Conservation (phyloP, 768 basidiomycete species). For the Lenzites betulinus region DNA sequence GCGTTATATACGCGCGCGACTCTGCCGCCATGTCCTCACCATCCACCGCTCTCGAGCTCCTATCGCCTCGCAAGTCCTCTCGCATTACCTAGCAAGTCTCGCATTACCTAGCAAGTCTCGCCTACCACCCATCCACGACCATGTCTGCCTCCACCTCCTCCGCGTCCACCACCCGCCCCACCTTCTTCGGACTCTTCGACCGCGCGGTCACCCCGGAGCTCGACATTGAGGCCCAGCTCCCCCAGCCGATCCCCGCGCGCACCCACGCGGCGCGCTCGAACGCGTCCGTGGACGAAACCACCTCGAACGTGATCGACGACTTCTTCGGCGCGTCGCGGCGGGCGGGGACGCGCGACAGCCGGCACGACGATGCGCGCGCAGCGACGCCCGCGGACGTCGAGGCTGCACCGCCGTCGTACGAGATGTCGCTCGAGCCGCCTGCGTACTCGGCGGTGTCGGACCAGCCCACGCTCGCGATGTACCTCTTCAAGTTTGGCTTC, state of each 20-base stretch:
- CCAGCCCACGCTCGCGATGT: constrained; percentile 47
- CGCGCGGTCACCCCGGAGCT: not conserved
- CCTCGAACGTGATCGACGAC: constrained; percentile 26
- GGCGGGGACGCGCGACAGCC: constrained; percentile 33
- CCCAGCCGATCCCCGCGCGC: constrained; percentile 2
- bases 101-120: constrained; percentile 1
- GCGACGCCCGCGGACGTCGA: constrained; percentile 18
- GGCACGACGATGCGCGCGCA: constrained; percentile 31
- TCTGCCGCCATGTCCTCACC: not conserved
- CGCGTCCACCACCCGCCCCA: constrained; percentile 4
- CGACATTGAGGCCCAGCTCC: constrained; percentile 13
- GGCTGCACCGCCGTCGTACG: constrained; percentile 36
- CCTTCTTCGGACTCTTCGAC: constrained; percentile 13
- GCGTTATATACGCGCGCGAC: not conserved
- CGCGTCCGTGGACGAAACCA: constrained; percentile 3
- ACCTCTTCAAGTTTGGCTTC: constrained; percentile 53
- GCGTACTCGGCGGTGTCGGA: constrained; percentile 38
- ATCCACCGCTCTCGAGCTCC: not conserved
- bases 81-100: constrained; percentile 2
- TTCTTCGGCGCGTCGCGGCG: constrained; percentile 32
- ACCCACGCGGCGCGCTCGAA: not conserved
- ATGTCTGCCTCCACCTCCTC: constrained; percentile 5
- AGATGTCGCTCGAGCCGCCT: constrained; percentile 33
- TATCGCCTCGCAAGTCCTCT: not conserved
- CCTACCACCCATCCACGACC: not conserved